phyloP scores from a whole-genome alignment of 768 basidiomycete genomes.

The Trametopsis cervina region DNA sequence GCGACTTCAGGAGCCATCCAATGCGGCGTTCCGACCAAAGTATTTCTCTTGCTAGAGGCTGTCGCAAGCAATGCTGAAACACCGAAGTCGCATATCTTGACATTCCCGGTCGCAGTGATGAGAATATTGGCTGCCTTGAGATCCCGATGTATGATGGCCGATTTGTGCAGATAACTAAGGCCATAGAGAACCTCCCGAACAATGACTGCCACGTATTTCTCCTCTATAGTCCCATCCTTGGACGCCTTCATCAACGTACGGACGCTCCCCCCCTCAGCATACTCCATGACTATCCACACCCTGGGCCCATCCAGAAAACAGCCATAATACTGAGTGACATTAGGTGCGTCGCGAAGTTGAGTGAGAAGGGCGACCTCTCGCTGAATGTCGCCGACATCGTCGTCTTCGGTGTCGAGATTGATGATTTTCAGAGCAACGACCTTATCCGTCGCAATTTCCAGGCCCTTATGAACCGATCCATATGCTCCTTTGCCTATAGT shows the following conservation, averaged over 20 bases:
- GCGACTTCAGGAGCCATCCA: slow-evolving; percentile 99
- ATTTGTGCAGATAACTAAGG: slow-evolving; percentile 86
- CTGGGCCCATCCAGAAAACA: slow-evolving; percentile 92
- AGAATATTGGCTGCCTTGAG: slow-evolving; percentile 98
- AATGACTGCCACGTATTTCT: slow-evolving; percentile 84
- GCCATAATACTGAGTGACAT: slow-evolving; percentile 94
- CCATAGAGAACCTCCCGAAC: slow-evolving; percentile 84
- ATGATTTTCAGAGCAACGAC: slow-evolving; percentile 98
- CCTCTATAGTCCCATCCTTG: slow-evolving; percentile 70
- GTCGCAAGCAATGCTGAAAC: slow-evolving; percentile 89
- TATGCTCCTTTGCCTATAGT: slow-evolving; percentile 95
- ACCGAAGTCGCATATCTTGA: slow-evolving; percentile 97
- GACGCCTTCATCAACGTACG: slow-evolving; percentile 88
- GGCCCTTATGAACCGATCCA: slow-evolving; percentile 91
- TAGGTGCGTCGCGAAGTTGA: slow-evolving; percentile 83
- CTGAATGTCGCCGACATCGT: slow-evolving; percentile 95
- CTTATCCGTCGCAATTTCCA: slow-evolving; percentile 77
- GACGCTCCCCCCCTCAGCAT: slow-evolving; percentile 92
- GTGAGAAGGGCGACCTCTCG: slow-evolving; percentile 90
- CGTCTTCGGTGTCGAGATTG: slow-evolving; percentile 93
- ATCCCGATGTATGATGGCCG: slow-evolving; percentile 93
- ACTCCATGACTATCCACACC: slow-evolving; percentile 99
- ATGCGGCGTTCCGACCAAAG: slow-evolving; percentile 94
- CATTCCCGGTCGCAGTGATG: slow-evolving; percentile 79
- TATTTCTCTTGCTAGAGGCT: slow-evolving; percentile 86